A percentile compares a stretch with the other conserved stretches of the same genome.
phyloP scores from a whole-genome alignment of 169 alveolate genomes.

The Babesia bovis region DNA sequence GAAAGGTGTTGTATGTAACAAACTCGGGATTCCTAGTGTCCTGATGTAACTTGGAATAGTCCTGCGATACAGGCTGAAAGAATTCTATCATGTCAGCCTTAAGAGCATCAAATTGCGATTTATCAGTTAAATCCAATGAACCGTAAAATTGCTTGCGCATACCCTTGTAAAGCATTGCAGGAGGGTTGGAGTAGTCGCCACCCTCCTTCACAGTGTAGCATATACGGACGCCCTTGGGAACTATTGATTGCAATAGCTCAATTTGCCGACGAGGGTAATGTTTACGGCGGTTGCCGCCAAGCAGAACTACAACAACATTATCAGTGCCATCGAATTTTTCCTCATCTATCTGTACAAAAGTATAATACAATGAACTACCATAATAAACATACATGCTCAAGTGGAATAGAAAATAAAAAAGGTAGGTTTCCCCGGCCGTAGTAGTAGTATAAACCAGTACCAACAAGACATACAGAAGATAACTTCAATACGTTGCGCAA shows the following conservation, averaged over 20 bases:
- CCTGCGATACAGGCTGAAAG: conserved; percentile 62
- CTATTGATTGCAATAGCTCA: conserved; percentile 26
- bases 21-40: conserved; percentile 35
- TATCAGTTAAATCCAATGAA: conserved; percentile 16
- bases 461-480: background rate
- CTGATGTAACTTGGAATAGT: conserved; percentile 5
- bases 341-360: conserved; percentile 51
- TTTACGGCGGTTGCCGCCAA: background rate
- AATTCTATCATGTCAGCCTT: conserved; percentile 29
- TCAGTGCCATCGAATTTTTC: conserved; percentile 42
- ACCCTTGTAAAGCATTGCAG: conserved; percentile 61
- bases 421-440: conserved; percentile 18
- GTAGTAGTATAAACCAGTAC: conserved; percentile 22
- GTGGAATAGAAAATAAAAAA: conserved; percentile 1
- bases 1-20: conserved; percentile 46
- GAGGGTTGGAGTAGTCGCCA: conserved; percentile 3
- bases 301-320: conserved; percentile 48
- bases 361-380: background rate
- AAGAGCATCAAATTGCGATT: conserved; percentile 16
- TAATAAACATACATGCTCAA: conserved; percentile 12
- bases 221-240: conserved; percentile 40
- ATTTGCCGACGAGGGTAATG: conserved; percentile 14
- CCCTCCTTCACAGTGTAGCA: conserved; percentile 59
- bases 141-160: conserved; percentile 61
- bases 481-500: background rate